A percentile compares a stretch with the other conserved stretches of the same genome.
Evolutionary conservation across 2,329 filamentous ascomycete species (phyloP).

Genomic region (Zalaria obscura): DNA sequence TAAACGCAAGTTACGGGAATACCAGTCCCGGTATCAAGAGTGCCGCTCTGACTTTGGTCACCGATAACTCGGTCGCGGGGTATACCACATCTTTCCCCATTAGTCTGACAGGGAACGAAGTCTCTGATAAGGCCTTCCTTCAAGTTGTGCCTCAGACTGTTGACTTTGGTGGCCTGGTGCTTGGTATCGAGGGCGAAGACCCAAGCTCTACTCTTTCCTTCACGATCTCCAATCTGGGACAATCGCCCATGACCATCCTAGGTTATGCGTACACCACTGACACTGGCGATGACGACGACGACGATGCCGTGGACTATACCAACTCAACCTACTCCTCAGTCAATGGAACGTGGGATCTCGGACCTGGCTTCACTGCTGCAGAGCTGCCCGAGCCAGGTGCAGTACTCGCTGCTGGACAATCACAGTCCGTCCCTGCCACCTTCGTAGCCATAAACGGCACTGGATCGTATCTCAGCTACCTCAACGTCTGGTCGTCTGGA

Average conservation of each 20-base stretch:
- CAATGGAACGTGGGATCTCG: constrained; percentile 6
- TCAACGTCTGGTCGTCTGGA: constrained; percentile 14
- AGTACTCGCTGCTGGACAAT: constrained; percentile 9
- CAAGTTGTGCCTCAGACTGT: constrained; percentile 22
- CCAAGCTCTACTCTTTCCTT: constrained; percentile 17
- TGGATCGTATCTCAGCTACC: constrained; percentile 20
- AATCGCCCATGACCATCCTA: constrained; percentile 20
- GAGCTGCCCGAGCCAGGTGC: constrained; percentile 7
- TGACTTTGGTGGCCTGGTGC: constrained; percentile 26
- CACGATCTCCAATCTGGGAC: constrained; percentile 25
- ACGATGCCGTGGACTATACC: neutral
- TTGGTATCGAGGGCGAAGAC: constrained; percentile 16
- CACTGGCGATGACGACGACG: constrained; percentile 10
- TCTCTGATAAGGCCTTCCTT: constrained; percentile 23
- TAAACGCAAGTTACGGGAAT: constrained; percentile 11
- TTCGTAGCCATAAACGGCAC: constrained; percentile 17
- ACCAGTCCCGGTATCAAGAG: constrained; percentile 22
- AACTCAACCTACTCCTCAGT: constrained; percentile 1
- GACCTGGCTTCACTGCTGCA: constrained; percentile 15
- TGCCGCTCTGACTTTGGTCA: constrained; percentile 23
- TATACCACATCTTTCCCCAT: constrained; percentile 25
- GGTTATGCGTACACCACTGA: constrained; percentile 20
- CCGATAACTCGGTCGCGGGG: constrained; percentile 21
- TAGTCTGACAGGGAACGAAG: constrained; percentile 23
- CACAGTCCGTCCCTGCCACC: constrained; percentile 9